These are phyloP conservation scores for Amborella trichopoda DNA, from an alignment of 164 flowering plant genomes.

Conservation along the genomic window DNA sequence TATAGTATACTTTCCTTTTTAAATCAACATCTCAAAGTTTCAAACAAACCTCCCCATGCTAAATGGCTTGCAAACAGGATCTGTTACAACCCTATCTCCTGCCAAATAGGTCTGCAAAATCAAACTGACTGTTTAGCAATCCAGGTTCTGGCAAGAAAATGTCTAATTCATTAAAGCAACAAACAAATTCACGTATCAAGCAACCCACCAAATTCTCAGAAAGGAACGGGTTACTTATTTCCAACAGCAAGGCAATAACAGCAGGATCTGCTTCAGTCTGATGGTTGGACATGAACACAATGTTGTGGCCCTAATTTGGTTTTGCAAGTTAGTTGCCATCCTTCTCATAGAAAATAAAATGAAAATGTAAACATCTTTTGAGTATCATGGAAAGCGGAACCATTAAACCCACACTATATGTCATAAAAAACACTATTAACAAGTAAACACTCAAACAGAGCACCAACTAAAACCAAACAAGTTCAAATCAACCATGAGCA, in stretches of 20 bases:
- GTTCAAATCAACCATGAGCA: too few species aligned
- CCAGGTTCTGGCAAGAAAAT: too few species aligned
- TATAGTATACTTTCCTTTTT: too few species aligned
- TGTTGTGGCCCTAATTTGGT: constrained; percentile 96
- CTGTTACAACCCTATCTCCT: constrained; percentile 90
- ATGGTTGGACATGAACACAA: constrained; percentile 85
- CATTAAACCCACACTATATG: too few species aligned
- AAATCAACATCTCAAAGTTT: too few species aligned
- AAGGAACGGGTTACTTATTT: constrained; percentile 41
- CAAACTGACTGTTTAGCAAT: too few species aligned
- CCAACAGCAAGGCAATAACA: constrained; percentile 69
- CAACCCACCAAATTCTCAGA: constrained; percentile 65
- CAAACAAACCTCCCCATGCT: constrained; percentile 99
- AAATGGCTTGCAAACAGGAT: constrained; percentile 95
- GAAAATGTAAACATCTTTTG: neutral
- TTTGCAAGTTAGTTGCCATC: too few species aligned
- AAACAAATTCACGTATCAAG: too few species aligned
- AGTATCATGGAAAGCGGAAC: neutral
- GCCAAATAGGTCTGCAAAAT: constrained; percentile 74
- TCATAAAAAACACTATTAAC: too few species aligned
- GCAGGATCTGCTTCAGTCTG: constrained; percentile 99
- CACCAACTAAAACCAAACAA: too few species aligned
- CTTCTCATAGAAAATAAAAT: constrained; percentile 7
- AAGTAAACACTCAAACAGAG: too few species aligned
- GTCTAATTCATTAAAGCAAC: too few species aligned